Evolutionary conservation across 2,329 filamentous ascomycete genomes (phyloP), one percentile per base, ranked within the genome.

Genomic region (Fusarium sp.): DNA sequence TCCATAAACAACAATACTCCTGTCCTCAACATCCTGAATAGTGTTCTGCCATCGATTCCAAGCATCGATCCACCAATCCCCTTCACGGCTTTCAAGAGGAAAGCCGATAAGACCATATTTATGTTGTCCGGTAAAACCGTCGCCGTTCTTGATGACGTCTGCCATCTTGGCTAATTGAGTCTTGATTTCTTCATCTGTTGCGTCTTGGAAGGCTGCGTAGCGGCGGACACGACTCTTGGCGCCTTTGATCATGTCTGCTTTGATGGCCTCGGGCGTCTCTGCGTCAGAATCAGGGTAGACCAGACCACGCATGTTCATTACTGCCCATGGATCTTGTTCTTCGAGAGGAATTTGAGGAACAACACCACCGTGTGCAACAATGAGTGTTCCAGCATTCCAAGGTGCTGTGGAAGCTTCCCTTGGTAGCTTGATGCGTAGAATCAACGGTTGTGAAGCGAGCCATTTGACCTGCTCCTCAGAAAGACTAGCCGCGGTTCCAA

Each of bases 231-330:
- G 69, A 18, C 60, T 60, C 24, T 62, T 58, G 1, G 52, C 69
- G 9, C 69, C 71, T 25, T 74, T 74, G 5, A 70, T 12, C 8
- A 74, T 15, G 13, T 51, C 55, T 4, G 48, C 48, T 8, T 58
- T 58, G 9, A 73, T 29, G 1, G 47, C 29, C 13, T 71, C 69
- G 7, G 63, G 13, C 1, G 58, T 52, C 11, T 20, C 46, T 1
- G 30, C 29, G 7, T 40, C 64, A 11, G 47, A 6, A 1, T 54
- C 41, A 5, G 88, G 77, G 58, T 81, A 83, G 70, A 92, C 85
- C 56, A 97, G 87, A 4, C 89, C 92, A 46, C 93, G 88, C 92
- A 98, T 95, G 75, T 92, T 94, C 93, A 97, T 97, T 18, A 92
- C 91, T 43, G 90, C 89, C 76, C 87, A 88, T 0, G 93, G 90